These are phyloP conservation scores for Penicillium sp. DNA, from an alignment of 2,329 filamentous ascomycete genomes.

Conservation along the genomic window DNA sequence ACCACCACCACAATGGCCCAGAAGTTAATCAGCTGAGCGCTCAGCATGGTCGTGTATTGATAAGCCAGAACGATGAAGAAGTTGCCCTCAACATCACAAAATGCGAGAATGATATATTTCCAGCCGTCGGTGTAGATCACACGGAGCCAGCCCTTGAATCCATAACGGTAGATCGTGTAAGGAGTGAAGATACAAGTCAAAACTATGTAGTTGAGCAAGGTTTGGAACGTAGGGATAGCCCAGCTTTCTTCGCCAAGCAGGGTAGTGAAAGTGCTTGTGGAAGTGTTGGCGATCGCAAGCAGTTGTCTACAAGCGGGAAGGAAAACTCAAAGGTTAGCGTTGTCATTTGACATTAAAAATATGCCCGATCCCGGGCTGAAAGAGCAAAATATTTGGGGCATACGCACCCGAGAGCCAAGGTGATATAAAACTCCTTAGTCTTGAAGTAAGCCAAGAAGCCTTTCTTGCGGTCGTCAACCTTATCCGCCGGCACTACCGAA, in stretches of 20 bases:
- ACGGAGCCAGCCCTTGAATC: slow-evolving; percentile 61
- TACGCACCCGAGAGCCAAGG: slow-evolving; percentile 65
- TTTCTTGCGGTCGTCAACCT: slow-evolving; percentile 40
- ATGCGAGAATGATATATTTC: slow-evolving; percentile 89
- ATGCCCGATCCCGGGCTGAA: too few species aligned
- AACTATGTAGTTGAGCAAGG: slow-evolving; percentile 87
- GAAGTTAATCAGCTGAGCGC: slow-evolving; percentile 94
- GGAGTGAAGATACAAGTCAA: slow-evolving; percentile 76
- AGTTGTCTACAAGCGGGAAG: slow-evolving; percentile 52
- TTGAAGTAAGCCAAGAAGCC: slow-evolving; percentile 63
- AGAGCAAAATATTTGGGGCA: too few species aligned
- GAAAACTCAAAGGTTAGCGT: too few species aligned
- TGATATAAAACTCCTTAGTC: slow-evolving; percentile 82
- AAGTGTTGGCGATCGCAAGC: slow-evolving; percentile 82
- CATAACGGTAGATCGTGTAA: slow-evolving; percentile 73
- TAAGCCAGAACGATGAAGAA: slow-evolving; percentile 97
- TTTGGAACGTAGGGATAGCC: slow-evolving; percentile 90
- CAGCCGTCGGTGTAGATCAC: slow-evolving; percentile 69
- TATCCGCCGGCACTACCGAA: slow-evolving; percentile 28
- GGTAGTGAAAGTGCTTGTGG: slow-evolving; percentile 82
- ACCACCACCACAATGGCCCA: slow-evolving; percentile 97
- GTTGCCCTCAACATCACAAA: slow-evolving; percentile 93
- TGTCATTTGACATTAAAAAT: too few species aligned
- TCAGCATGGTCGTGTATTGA: slow-evolving; percentile 83
- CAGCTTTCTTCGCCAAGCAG: slow-evolving; percentile 64